A percentile compares a stretch with the other conserved stretches of the same genome.
These are phyloP conservation scores for Lipomyces spencermartinsiae DNA, from an alignment of 805 yeast species.

Conservation along the genomic window DNA sequence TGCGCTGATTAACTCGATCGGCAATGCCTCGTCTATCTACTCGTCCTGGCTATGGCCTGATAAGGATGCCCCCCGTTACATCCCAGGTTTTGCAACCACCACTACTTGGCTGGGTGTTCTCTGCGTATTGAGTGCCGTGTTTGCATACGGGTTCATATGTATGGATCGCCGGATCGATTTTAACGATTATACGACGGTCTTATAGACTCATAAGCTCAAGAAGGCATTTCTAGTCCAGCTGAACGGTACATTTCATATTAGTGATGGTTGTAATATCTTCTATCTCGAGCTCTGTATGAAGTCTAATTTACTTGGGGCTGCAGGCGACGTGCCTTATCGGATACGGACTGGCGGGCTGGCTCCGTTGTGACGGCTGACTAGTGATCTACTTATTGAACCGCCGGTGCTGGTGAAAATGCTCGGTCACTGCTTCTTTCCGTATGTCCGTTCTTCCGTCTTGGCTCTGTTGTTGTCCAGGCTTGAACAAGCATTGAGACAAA, in stretches of 20 bases:
- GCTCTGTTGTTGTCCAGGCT: too few relatives aligned
- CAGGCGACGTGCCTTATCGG: too few relatives aligned
- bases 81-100: slow-evolving; percentile 18
- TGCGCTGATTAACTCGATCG: slow-evolving; percentile 44
- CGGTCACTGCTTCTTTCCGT: too few relatives aligned
- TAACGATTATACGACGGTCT: slow-evolving; percentile 1
- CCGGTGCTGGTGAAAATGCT: too few relatives aligned
- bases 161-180: slow-evolving; percentile 5
- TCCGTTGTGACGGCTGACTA: too few relatives aligned
- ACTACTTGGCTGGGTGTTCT: slow-evolving; percentile 12
- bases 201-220: slow-evolving; percentile 7
- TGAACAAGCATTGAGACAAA: too few relatives aligned
- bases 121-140: too few relatives aligned
- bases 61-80: slow-evolving; percentile 18
- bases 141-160: background rate
- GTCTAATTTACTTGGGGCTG: too few relatives aligned
- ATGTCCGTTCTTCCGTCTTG: too few relatives aligned
- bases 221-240: background rate
- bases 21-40: slow-evolving; percentile 30
- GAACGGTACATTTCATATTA: slow-evolving; percentile 7
- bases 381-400: too few relatives aligned
- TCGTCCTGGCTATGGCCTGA: slow-evolving; percentile 23
- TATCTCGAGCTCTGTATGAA: too few relatives aligned
- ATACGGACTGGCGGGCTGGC: too few relatives aligned
- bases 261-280: slow-evolving; percentile 7